Evolutionary conservation across 176 grass and related monocot genomes (phyloP), one percentile per base, ranked within the genome.

Genomic region (Phyllostachys edulis): DNA sequence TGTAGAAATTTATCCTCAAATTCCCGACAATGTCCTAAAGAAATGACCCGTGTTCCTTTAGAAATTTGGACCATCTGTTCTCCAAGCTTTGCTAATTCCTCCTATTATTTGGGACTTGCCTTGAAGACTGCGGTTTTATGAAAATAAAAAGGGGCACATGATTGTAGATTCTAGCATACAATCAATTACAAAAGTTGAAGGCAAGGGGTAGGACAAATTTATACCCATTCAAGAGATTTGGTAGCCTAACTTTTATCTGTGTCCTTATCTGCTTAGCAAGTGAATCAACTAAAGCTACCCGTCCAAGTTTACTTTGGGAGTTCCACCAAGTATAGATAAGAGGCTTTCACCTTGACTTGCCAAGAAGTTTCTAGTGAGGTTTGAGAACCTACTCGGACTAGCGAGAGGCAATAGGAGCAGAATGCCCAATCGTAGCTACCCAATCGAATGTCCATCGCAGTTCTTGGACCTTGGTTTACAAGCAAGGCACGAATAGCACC

Each of bases 11-110:
- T 94, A 51, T 97, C 89, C 71, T 94, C 94, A 79, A 94, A 97
- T 82, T 97, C 89, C 76, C 91, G 87, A 34, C 94, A 97, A 81
- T 94, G 94, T 68, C 89, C 94, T 77, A 97, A 89, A 77, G 94
- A 89, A 86, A 97, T 90, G 40, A 82, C 89, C 46, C 92, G 75
- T 23, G 91, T 97, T 86, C 94, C 94, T 88, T 97, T 91, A 45
- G 79, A 77, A 94, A 85, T 85, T 67, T 94, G 57, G 21, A 79
- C 85, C 94, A 97, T 97, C 71, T 94, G 89, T 86, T 97, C 94
- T 9, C 91, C 94, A 78, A 97, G 85, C 49, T 90, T 93, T 69
- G 87, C 86, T 81, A 97, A 93, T 79, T 97, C 94, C 75, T 92
- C 94, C 73, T 92, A 97, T 92, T 77, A 94, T 90, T 66, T 90